Evolutionary conservation across 768 basidiomycete species (phyloP), one percentile per base, ranked within the genome.

Genomic region (Pleurotus tuoliensis): DNA sequence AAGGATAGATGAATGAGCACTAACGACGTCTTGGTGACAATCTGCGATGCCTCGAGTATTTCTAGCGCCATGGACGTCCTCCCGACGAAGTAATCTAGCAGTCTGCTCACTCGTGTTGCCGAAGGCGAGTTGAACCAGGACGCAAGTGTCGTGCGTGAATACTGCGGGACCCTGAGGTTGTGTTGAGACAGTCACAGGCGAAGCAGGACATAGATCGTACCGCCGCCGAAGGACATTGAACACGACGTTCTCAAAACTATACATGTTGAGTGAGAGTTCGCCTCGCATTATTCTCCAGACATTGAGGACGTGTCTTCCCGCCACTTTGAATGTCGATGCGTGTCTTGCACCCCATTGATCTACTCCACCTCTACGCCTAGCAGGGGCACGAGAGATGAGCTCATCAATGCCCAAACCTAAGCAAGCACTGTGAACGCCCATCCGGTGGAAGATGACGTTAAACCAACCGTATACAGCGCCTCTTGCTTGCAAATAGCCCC

Each of bases 221-320:
- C 95, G 79, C 69, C 77, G 76, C 43, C 80, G 81, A 5, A 99
- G 74, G 16, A 95, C 66, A 61, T 96, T 86, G 65, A 93, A 94
- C 0, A 77, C 90, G 0, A 92, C 86, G 61, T 95, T 93, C 71
- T 98, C 96, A 60, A 98, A 88, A 0, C 90, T 85, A 69, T 98
- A 94, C 58, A 81, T 84, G 37, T 78, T 81, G 54, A 98, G 71
- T 16, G 79, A 84, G 58, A 86, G 82, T 63, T 98, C 96, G 1
- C 84, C 82, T 34, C 93, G 86, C 82, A 98, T 90, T 51, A 98
- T 83, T 55, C 94, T 78, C 94, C 94, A 98, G 12, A 92, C 71
- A 62, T 98, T 97, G 47, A 99, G 75, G 34, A 96, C 88, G 66
- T 99, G 95, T 15, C 97, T 80, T 0, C 97, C 97, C 18, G 80